Base-by-base conservation (phyloP, 2,329 filamentous ascomycete species). In the Pseudogymnoascus sp. region DNA sequence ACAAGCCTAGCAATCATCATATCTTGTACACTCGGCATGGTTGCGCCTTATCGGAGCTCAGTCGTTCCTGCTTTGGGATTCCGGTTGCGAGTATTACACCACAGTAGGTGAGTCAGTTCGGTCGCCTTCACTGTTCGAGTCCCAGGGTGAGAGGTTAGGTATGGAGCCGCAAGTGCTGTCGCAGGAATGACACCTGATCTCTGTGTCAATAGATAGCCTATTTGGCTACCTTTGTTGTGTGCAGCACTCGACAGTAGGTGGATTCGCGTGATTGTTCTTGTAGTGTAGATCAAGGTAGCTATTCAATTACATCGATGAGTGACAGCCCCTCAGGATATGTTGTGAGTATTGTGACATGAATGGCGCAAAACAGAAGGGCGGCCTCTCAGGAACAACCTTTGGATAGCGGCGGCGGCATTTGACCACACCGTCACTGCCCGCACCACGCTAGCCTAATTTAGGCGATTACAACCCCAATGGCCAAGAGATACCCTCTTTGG, bases 1-100 rank as follows among this genome's bases (percentile, higher is more conserved):
- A 60, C 37, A 38, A 60, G 78, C 81, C 34, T 60, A 0, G 37
- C 34, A 31, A 60, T 60, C 34, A 38, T 38, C 59, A 60, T 60
- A 18, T 60, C 59, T 40, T 60, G 59, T 8, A 38, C 34, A 3
- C 18, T 40, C 23, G 59, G 59, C 59, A 60, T 60, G 12, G 11
- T 42, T 42, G 59, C 59, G 59, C 18, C 34, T 18, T 34, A 10
- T 56, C 25, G 28, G 50, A 56, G 21, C 46, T 34, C 4, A 34
- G 50, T 56, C 50, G 50, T 56, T 56, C 50, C 16, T 56, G 18
- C 50, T 12, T 34, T 18, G 3, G 6, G n/a, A 11, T 53, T 31
- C 14, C 25, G 6, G 7, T 56, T 56, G 28, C 5, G 28, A 34
- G 50, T 56, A 56, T 34, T 34, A 21, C 50, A 18, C 50, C 28